Base-by-base conservation (phyloP, 148 eudicot genomes). In the Chenopodium quinoa region DNA sequence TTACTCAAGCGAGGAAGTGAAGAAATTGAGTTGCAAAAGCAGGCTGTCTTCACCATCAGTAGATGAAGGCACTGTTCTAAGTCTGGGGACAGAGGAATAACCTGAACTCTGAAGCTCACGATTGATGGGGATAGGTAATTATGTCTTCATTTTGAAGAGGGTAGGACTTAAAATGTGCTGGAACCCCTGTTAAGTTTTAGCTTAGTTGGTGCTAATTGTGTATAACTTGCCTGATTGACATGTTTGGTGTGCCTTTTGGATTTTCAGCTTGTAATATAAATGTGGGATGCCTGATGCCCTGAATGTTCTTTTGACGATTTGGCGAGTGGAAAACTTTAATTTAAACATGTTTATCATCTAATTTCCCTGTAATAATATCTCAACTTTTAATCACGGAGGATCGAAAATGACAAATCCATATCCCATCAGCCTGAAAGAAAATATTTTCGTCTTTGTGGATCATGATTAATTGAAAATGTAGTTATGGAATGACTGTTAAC, bases 1-100 rank as follows among this genome's bases (percentile, higher is more conserved):
- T 64, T 92, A 77, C 71, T 74, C 95, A 2, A 87, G 78, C 7
- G 94, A 90, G 40, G 96, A 95, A 75, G 97, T 92, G 88, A 93
- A 93, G 93, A 95, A 89, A 82, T 78, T 91, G 92, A 81, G 64
- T 65, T 83, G 88, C 0, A 87, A 82, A 64, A 66, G 81, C 86
- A 94, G 78, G 88, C 79, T 89, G 44, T 84, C 83, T 12, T 52
- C 84, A 40, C 82, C 90, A 37, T 84, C 88, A 11, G 62, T 76
- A 34, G 93, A 89, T n/a, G 91, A 88, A 64, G 89, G 82, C 16
- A 75, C 88, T 14, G 75, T 79, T n/a, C 80, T 72, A 46, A 85
- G 88, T 85, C 77, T 82, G 65, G 91, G 87, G 78, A 86, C 86
- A 3, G 88, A 89, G 65, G 85, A 77, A 50, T 89, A 86, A 77